A percentile compares a stretch with the other conserved stretches of the same genome.
These are phyloP conservation scores for Fragosphaeria purpurea DNA, from an alignment of 2,329 filamentous ascomycete genomes.

Conservation along the genomic window DNA sequence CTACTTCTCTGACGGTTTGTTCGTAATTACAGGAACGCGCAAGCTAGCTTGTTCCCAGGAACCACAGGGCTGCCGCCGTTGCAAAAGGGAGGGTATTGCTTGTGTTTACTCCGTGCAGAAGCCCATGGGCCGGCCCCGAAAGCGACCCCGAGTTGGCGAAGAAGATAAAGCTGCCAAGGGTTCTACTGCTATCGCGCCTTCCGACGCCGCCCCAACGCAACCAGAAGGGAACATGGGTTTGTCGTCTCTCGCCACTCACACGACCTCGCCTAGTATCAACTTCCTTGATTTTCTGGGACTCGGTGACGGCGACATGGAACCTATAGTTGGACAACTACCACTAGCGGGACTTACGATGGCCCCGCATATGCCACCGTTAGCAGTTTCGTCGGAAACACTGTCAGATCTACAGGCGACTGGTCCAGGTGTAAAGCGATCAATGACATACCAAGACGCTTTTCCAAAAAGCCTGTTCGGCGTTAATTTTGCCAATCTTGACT, in stretches of 20 bases:
- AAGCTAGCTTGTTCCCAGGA: constrained; percentile 59
- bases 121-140: constrained; percentile 55
- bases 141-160: constrained; percentile 34
- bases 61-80: constrained; percentile 47
- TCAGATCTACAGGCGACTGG: no score
- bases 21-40: constrained; percentile 37
- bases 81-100: constrained; percentile 42
- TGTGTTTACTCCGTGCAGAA: constrained; percentile 58
- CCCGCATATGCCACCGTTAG: no score
- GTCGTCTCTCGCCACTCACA: constrained; percentile 24
- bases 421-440: neutral
- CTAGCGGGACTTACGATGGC: no score
- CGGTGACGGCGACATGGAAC: neutral
- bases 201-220: no score
- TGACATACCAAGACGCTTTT: neutral
- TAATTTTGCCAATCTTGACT: constrained; percentile 5
- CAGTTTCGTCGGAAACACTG: no score
- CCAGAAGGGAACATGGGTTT: constrained; percentile 20
- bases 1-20: neutral
- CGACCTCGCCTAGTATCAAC: constrained; percentile 18
- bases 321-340: neutral
- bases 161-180: neutral
- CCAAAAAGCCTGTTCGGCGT: constrained; percentile 3
- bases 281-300: constrained; percentile 27
- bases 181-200: no score